Evolutionary conservation across 2,329 filamentous ascomycete genomes (phyloP).

Genomic region (Lachnellula cervina): DNA sequence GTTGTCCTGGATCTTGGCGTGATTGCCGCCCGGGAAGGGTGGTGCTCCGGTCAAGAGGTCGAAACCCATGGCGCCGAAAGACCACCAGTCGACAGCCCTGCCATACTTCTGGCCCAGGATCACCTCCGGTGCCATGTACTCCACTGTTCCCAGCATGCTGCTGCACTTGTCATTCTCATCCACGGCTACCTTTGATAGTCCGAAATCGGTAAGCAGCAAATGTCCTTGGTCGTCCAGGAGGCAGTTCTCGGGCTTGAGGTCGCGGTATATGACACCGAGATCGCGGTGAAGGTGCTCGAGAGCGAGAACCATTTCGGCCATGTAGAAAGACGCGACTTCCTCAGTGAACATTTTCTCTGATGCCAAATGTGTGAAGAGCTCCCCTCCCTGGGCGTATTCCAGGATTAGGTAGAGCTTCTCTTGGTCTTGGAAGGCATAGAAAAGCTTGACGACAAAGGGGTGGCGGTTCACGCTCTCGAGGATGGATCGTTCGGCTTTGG

Average conservation of each 20-base stretch:
- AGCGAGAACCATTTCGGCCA: conserved; percentile 95
- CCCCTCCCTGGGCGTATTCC: conserved; percentile 94
- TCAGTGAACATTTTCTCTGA: conserved; percentile 95
- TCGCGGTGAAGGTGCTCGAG: conserved; percentile 88
- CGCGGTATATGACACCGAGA: conserved; percentile 91
- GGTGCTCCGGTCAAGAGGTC: conserved; percentile 90
- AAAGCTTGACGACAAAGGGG: conserved; percentile 96
- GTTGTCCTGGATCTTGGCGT: conserved; percentile 92
- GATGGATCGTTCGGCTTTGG: conserved; percentile 92
- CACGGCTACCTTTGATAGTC: conserved; percentile 88
- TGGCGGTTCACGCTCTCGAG: conserved; percentile 94
- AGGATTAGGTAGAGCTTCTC: conserved; percentile 97
- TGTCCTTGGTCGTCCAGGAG: conserved; percentile 88
- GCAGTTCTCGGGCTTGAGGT: conserved; percentile 97
- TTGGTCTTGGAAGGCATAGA: conserved; percentile 96
- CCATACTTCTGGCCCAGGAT: conserved; percentile 85
- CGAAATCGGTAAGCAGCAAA: conserved; percentile 92
- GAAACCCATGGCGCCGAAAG: conserved; percentile 84
- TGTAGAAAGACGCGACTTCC: conserved; percentile 88
- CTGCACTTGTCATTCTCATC: conserved; percentile 68
- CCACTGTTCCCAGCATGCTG: conserved; percentile 88
- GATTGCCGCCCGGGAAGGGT: conserved; percentile 85
- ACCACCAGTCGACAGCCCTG: conserved; percentile 98
- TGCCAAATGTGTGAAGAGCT: conserved; percentile 91
- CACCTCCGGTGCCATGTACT: conserved; percentile 99